Base-by-base conservation (phyloP, 169 alveolate genomes). In the Cyclospora cayetanensis region DNA sequence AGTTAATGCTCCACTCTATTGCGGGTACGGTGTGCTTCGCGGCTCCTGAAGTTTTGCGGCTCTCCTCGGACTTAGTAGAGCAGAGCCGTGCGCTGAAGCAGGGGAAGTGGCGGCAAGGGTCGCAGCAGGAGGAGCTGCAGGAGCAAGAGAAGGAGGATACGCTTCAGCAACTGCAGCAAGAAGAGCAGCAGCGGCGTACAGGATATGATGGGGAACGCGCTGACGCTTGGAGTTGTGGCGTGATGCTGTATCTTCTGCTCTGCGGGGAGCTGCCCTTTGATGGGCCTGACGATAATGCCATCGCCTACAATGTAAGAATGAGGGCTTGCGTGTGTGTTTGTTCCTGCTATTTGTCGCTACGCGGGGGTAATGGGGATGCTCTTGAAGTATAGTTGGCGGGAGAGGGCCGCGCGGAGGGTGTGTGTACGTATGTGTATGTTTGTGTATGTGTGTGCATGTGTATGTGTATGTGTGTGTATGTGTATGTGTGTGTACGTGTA, bases 171-270 rank as follows among this genome's bases (percentile, higher is more conserved):
- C 70, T 31, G 72, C 72, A 79, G 50, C 89, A 79, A 72, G 74
- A 79, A 52, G 50, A 79, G 25, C 89, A 46, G 35, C 43, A 11
- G 50, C 89, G 29, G 31, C 29, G 20, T 41, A 18, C 20, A 9
- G 86, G 86, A 9, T 87, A 87, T 39, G 92, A 87, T 27, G 92
- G 87, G 35, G 55, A 68, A 20, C 80, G 46, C 20, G 92, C 86
- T 15, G 92, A 87, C 77, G 79, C 92, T 18, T 87, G 93, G 93
- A 76, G 90, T 42, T 74, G 89, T 31, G 93, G 93, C 76, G 88
- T 90, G 27, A 72, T 90, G 85, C 55, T 74, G 37, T 77, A 90
- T 27, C 84, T 90, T 22, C 82, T 90, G 25, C 90, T 90, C 43
- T 53, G 83, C 20, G 93, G 90, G 11, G 89, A 90, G 65, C 90